A percentile compares a stretch with the other conserved stretches of the same genome.
phyloP scores from a whole-genome alignment of 2,329 filamentous ascomycete species.

The Fusarium chlamydosporum region DNA sequence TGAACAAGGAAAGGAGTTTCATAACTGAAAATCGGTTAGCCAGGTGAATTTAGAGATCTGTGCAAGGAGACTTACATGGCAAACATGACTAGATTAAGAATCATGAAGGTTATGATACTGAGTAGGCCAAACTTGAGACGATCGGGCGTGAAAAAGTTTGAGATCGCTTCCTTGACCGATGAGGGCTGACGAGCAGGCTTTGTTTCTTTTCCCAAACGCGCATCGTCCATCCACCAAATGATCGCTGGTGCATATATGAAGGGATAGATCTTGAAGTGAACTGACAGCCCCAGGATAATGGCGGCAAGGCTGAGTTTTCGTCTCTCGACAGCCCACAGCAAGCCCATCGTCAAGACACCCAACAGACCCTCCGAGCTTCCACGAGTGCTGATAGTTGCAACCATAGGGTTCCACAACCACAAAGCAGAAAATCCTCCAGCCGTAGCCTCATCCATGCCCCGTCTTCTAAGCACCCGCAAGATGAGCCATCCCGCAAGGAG shows the following conservation, averaged over 20 bases:
- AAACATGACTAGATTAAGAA: slow-evolving; percentile 85
- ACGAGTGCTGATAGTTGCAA: slow-evolving; percentile 94
- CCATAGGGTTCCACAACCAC: slow-evolving; percentile 98
- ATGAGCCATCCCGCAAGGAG: slow-evolving; percentile 87
- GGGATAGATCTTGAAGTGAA: slow-evolving; percentile 99
- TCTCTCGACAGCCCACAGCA: slow-evolving; percentile 85
- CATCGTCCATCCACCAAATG: slow-evolving; percentile 82
- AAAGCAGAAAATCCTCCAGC: slow-evolving; percentile 85
- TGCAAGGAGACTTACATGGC: slow-evolving; percentile 66
- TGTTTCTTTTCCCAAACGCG: slow-evolving; percentile 55
- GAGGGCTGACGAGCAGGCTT: slow-evolving; percentile 13
- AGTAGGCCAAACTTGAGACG: slow-evolving; percentile 71
- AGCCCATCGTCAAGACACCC: slow-evolving; percentile 83
- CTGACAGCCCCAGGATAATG: slow-evolving; percentile 81
- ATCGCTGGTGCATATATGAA: slow-evolving; percentile 92
- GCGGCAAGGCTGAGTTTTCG: slow-evolving; percentile 76
- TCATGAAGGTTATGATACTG: slow-evolving; percentile 80
- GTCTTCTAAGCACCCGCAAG: slow-evolving; percentile 56
- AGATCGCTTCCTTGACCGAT: slow-evolving; percentile 47
- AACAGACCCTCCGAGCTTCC: slow-evolving; percentile 94
- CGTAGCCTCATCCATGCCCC: slow-evolving; percentile 62
- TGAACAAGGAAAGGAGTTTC: slow-evolving; percentile 86
- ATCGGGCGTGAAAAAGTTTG: slow-evolving; percentile 65
- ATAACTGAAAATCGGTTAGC: slow-evolving; percentile 67
- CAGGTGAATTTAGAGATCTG: background rate